Evolutionary conservation across 371 early-diverging fungal genomes (phyloP).

Genomic region (Mortierella sp.): DNA sequence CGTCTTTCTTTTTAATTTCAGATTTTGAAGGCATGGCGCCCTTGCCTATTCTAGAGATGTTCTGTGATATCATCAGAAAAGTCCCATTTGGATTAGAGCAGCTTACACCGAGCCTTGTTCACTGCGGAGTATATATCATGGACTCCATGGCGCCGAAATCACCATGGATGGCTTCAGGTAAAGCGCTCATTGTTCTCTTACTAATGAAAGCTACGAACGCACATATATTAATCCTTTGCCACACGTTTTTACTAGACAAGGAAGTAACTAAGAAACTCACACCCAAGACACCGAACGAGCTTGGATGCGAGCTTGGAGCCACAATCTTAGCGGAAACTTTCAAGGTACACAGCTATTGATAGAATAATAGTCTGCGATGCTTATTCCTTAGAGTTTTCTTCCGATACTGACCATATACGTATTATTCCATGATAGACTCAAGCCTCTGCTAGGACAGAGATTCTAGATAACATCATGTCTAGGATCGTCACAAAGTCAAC

Average conservation of each 20-base stretch:
- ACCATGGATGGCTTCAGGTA: slow-evolving; percentile 46
- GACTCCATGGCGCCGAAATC: slow-evolving; percentile 60
- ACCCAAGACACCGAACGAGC: slow-evolving; percentile 45
- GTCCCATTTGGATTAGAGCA: slow-evolving; percentile 74
- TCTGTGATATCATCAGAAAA: slow-evolving; percentile 58
- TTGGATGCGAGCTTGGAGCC: slow-evolving; percentile 59
- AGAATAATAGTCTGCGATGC: not conserved
- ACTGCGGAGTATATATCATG: slow-evolving; percentile 66
- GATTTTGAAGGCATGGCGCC: slow-evolving; percentile 45
- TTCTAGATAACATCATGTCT: slow-evolving; percentile 72
- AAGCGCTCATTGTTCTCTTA: not conserved
- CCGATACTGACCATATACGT: not conserved
- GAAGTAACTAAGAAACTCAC: slow-evolving; percentile 20
- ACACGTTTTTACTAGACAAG: slow-evolving; percentile 24
- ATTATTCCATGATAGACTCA: slow-evolving; percentile 57
- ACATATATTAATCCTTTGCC: not conserved
- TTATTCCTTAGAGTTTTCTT: not conserved
- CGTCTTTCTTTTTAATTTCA: not conserved
- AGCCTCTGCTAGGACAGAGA: slow-evolving; percentile 68
- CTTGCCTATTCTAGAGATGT: slow-evolving; percentile 37
- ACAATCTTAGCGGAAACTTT: slow-evolving; percentile 62
- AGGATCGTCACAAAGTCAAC: slow-evolving; percentile 68
- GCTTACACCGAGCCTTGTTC: slow-evolving; percentile 69
- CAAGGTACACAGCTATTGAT: slow-evolving; percentile 38
- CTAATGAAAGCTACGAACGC: not conserved